These are phyloP conservation scores for Colletotrichum ledebouriae DNA, from an alignment of 2,329 filamentous ascomycete genomes.

Conservation along the genomic window DNA sequence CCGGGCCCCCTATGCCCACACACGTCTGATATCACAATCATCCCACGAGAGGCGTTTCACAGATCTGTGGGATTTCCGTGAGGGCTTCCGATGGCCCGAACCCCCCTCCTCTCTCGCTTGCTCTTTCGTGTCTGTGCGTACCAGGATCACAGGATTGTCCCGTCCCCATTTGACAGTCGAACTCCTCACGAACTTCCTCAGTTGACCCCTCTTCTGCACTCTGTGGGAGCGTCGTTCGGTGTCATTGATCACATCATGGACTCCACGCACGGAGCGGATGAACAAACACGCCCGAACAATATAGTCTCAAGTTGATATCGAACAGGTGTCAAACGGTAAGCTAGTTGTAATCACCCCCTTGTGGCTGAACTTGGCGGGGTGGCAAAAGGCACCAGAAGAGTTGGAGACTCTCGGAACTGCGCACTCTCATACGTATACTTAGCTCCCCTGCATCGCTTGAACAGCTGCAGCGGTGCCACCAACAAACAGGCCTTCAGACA, in stretches of 20 bases:
- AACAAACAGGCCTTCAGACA: neutral
- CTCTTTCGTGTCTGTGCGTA: constrained; percentile 7
- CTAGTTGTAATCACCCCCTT: neutral
- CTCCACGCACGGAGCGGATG: neutral
- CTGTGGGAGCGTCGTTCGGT: neutral
- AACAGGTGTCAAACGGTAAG: constrained; percentile 3
- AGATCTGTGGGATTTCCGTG: constrained; percentile 18
- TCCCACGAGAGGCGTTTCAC: constrained; percentile 26
- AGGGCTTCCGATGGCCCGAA: neutral
- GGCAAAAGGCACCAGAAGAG: neutral
- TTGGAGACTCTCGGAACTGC: neutral
- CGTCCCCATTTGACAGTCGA: constrained; percentile 6
- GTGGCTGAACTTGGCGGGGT: no score
- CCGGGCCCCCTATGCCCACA: constrained; percentile 17
- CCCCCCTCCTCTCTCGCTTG: constrained; percentile 5
- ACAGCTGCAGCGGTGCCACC: no score
- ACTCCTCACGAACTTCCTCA: constrained; percentile 2
- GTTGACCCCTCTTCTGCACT: neutral
- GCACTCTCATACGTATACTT: neutral
- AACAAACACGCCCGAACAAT: constrained; percentile 2
- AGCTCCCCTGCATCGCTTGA: constrained; percentile 8
- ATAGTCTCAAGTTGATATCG: constrained; percentile 12
- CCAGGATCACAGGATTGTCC: constrained; percentile 5
- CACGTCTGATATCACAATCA: constrained; percentile 19
- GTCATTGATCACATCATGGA: constrained; percentile 16